phyloP scores from a whole-genome alignment of 176 grass and related monocot genomes.

The Rhynchospora pubera region DNA sequence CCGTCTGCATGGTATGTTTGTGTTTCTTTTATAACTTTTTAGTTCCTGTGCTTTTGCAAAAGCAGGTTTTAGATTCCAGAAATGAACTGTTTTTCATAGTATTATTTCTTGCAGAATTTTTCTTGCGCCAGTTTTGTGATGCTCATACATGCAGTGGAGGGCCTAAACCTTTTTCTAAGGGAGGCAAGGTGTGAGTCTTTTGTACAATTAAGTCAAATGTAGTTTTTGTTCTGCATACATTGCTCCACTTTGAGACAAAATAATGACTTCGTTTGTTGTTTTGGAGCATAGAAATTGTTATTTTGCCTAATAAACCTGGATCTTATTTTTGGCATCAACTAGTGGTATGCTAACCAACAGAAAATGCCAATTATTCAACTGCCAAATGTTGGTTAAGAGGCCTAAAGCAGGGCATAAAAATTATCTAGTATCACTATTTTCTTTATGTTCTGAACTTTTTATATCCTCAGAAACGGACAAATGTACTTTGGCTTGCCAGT shows the following conservation, averaged over 20 bases:
- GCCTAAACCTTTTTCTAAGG: slow-evolving; percentile 75
- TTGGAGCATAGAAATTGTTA: background rate
- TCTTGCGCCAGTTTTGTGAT: slow-evolving; percentile 93
- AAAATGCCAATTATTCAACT: background rate
- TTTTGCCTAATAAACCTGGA: background rate
- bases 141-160: slow-evolving; percentile 63
- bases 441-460: background rate
- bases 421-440: background rate
- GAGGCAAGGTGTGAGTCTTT: slow-evolving; percentile 63
- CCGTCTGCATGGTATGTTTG: slow-evolving; percentile 70
- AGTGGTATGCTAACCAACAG: background rate
- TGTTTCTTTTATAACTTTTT: background rate
- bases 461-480: slow-evolving; percentile 75
- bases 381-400: background rate
- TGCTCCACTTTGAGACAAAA: background rate
- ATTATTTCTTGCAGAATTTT: slow-evolving; percentile 65
- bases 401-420: background rate
- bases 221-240: background rate
- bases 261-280: background rate
- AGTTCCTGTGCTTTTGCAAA: slow-evolving; percentile 10
- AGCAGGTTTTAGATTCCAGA: background rate
- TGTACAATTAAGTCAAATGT: background rate
- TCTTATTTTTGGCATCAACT: background rate
- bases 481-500: slow-evolving; percentile 61
- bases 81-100: slow-evolving; percentile 16